phyloP scores from a whole-genome alignment of 352 stramenopile species.

The Pythium pectinolyticum region DNA sequence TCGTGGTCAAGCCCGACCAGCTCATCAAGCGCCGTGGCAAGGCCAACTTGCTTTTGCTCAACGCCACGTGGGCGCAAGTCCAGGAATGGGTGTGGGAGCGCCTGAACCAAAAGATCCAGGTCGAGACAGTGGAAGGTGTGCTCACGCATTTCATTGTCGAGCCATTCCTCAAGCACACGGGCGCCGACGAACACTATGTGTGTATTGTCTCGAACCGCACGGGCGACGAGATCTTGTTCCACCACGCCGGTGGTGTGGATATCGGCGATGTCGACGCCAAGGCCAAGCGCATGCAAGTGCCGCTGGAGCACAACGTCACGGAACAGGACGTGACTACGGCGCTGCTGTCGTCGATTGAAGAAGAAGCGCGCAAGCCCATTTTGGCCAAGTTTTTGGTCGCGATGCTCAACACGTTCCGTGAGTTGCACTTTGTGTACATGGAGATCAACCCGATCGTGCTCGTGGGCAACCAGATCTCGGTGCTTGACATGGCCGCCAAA shows the following conservation, averaged over 20 bases:
- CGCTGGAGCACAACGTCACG: constrained; percentile 69
- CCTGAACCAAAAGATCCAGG: constrained; percentile 91
- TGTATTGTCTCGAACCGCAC: constrained; percentile 94
- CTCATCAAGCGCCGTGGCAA: constrained; percentile 97
- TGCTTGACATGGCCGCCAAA: constrained; percentile 96
- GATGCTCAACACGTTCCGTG: constrained; percentile 93
- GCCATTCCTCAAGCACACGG: constrained; percentile 93
- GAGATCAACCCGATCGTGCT: constrained; percentile 98
- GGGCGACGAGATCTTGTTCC: constrained; percentile 96
- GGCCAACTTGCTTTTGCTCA: constrained; percentile 93
- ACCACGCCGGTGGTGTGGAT: constrained; percentile 95
- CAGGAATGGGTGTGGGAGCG: constrained; percentile 93
- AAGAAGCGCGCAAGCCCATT: constrained; percentile 62
- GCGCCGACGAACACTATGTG: constrained; percentile 96
- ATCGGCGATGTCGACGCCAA: constrained; percentile 95
- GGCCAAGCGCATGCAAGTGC: constrained; percentile 87
- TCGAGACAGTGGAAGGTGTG: constrained; percentile 89
- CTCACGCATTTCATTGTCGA: constrained; percentile 98
- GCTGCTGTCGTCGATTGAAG: constrained; percentile 84
- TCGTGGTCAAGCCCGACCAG: constrained; percentile 98
- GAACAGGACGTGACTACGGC: constrained; percentile 66
- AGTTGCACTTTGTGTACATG: constrained; percentile 97
- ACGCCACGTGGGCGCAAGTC: constrained; percentile 91
- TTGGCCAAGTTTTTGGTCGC: constrained; percentile 89
- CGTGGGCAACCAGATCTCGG: constrained; percentile 88